A percentile compares a stretch with the other conserved stretches of the same genome.
Conservation (phyloP, 2,329 filamentous ascomycete species). For the Trichoderma semiorbis region DNA sequence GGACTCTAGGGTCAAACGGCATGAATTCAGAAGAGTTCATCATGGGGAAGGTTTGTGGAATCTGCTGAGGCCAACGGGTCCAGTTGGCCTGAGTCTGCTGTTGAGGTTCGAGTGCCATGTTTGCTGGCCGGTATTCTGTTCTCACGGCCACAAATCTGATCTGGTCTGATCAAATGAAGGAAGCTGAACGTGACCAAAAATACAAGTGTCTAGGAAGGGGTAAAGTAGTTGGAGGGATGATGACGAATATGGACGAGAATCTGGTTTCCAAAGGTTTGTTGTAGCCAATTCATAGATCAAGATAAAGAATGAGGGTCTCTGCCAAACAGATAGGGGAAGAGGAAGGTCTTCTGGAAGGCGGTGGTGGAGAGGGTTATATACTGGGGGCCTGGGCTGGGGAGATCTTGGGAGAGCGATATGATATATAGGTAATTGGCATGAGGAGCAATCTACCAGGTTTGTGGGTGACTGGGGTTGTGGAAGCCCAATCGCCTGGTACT, state of each 20-base stretch:
- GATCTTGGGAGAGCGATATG: constrained; percentile 23
- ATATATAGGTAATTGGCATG: background rate
- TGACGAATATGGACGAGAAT: background rate
- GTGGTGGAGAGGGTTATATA: constrained; percentile 26
- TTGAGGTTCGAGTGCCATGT: constrained; percentile 49
- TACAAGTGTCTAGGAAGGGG: background rate
- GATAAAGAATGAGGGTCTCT: background rate
- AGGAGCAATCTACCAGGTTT: constrained; percentile 18
- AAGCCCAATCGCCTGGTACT: constrained; percentile 32
- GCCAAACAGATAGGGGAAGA: background rate
- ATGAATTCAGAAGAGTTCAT: constrained; percentile 47
- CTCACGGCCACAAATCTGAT: background rate
- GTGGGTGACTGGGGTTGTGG: constrained; percentile 29
- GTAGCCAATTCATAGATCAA: background rate
- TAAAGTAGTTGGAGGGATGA: background rate
- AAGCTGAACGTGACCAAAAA: background rate
- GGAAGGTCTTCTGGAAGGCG: constrained; percentile 14
- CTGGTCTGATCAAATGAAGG: background rate
- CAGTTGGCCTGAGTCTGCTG: constrained; percentile 46
- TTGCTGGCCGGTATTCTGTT: constrained; percentile 6
- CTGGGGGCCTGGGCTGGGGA: constrained; percentile 21
- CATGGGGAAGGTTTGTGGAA: constrained; percentile 45
- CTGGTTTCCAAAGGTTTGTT: background rate
- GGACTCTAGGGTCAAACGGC: constrained; percentile 46
- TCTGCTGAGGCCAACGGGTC: constrained; percentile 54